These are phyloP conservation scores for Brettanomyces bruxellensis DNA, from an alignment of 805 yeast species.

Conservation along the genomic window DNA sequence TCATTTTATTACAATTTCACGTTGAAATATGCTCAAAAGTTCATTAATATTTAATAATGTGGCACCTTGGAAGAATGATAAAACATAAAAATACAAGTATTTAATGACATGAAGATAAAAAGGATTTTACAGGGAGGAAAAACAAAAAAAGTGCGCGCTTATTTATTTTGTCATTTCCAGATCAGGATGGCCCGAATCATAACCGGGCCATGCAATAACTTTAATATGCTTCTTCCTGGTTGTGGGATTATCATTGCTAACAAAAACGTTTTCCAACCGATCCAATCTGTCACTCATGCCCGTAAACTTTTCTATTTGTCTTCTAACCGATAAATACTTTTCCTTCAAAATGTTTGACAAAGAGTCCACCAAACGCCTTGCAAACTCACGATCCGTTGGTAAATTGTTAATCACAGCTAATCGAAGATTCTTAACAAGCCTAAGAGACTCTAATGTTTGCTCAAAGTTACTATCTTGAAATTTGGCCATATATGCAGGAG, in stretches of 20 bases:
- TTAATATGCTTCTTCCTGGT: slow-evolving; percentile 16
- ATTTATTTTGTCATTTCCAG: background rate
- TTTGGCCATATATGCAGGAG: slow-evolving; percentile 27
- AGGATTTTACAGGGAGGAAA: no score
- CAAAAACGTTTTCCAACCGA: slow-evolving; percentile 12
- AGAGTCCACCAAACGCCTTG: slow-evolving; percentile 30
- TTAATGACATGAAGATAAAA: no score
- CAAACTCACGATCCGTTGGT: slow-evolving; percentile 47
- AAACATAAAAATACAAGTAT: no score
- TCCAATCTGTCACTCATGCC: slow-evolving; percentile 6
- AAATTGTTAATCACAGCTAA: slow-evolving; percentile 32
- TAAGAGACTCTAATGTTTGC: slow-evolving; percentile 29
- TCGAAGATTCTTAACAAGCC: slow-evolving; percentile 34
- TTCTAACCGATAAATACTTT: slow-evolving; percentile 14
- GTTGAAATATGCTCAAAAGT: no score
- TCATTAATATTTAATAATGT: no score
- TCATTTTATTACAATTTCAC: no score
- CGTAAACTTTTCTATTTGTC: slow-evolving; percentile 7
- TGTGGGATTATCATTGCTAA: slow-evolving; percentile 8
- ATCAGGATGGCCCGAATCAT: slow-evolving; percentile 54
- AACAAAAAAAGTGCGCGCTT: no score
- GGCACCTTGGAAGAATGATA: no score
- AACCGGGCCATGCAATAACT: slow-evolving; percentile 57
- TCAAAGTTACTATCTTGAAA: slow-evolving; percentile 15
- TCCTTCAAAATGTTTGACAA: slow-evolving; percentile 20